Base-by-base conservation (phyloP, 2,329 filamentous ascomycete genomes). In the Didymella glomerata region DNA sequence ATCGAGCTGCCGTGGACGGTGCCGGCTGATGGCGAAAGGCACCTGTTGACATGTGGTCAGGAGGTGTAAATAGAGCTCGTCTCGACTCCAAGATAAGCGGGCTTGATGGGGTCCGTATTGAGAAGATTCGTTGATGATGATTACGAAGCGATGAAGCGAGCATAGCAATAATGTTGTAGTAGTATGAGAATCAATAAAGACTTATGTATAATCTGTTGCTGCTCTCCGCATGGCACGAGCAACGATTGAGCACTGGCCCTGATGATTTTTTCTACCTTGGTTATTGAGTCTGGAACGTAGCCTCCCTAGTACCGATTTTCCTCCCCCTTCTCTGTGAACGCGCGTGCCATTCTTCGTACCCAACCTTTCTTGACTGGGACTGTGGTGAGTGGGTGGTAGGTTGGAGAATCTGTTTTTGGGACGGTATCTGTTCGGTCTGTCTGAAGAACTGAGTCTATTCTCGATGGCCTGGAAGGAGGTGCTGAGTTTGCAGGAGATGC, bases 1-100 rank as follows among this genome's bases (percentile, higher is more conserved):
- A 48, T 72, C 16, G 70, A 74, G 22, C 64, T 74, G 14, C 59
- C 68, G 25, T 77, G 72, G 73, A 75, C 72, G 4, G 51, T 67
- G 1, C 67, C 62, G 6, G 69, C 54, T 1, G 68, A 71, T 28
- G 67, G 68, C 2, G 74, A 76, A 51, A 64, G 66, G 46, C 74
- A 77, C 56, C 49, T 71, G 20, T 62, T 55, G 9, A 72, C 71
- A 0, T 77, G 74, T 42, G 74, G 74, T 25, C 58, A 75, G 50
- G 71, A 76, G 24, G 55, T 75, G 9, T 77, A 50, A 51, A 18
- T 8, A 3, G 14, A 28, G 22, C 20, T 45, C 14, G 16, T 4
- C 14, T 22, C 4, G 7, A 25, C 13, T 18, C 8, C 4, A 18
- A 8, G 18, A 11, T 38, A 10, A 8, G n/a, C 16, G n/a, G 8